Evolutionary conservation across 805 yeast genomes (phyloP).

Genomic region (Monosporozyma unispora): DNA sequence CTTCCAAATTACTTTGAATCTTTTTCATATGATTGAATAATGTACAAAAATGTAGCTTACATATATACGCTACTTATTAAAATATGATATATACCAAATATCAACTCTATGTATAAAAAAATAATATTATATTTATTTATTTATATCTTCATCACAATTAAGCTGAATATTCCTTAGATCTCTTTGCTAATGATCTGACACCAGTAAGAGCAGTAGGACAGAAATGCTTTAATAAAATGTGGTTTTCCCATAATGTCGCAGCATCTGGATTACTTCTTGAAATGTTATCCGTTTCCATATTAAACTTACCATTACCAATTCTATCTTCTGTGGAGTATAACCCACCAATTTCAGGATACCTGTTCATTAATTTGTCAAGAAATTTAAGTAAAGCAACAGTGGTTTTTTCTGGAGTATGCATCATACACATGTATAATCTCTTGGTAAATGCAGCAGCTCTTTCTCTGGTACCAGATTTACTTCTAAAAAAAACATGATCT

Average conservation of each 20-base stretch:
- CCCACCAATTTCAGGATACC: slow-evolving; percentile 64
- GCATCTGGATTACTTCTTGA: slow-evolving; percentile 79
- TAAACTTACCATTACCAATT: slow-evolving; percentile 69
- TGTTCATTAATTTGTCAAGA: slow-evolving; percentile 61
- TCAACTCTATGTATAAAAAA: background rate
- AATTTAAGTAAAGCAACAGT: slow-evolving; percentile 69
- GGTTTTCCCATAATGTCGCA: slow-evolving; percentile 85
- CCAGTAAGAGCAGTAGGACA: slow-evolving; percentile 74
- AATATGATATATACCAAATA: background rate
- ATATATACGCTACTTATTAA: background rate
- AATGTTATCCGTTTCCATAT: slow-evolving; percentile 53
- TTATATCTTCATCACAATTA: slow-evolving; percentile 1
- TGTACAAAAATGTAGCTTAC: background rate
- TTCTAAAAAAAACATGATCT: slow-evolving; percentile 72
- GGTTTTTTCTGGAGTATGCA: slow-evolving; percentile 84
- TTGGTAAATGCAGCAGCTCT: slow-evolving; percentile 79
- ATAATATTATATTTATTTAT: background rate
- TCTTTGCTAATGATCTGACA: slow-evolving; percentile 35
- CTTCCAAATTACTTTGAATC: background rate
- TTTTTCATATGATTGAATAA: background rate
- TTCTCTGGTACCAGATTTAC: slow-evolving; percentile 54
- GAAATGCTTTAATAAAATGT: slow-evolving; percentile 71
- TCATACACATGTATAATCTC: slow-evolving; percentile 54
- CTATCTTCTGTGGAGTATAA: slow-evolving; percentile 84
- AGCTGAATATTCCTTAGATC: slow-evolving; percentile 22